Evolutionary conservation across 2,329 filamentous ascomycete species (phyloP).

Genomic region (Trichoderma simmonsii): DNA sequence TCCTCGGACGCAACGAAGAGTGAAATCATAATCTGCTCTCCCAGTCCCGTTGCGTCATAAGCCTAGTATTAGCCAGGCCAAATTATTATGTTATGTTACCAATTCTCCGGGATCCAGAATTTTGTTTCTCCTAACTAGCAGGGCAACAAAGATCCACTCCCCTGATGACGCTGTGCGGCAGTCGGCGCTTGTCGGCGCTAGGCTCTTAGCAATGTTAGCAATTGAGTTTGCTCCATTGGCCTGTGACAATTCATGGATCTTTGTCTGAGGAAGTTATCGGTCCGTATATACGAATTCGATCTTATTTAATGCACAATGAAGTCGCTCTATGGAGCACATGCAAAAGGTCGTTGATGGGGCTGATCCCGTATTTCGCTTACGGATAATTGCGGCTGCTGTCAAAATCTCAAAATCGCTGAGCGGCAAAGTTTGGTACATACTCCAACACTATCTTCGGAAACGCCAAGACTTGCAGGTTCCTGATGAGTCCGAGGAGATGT

Average conservation of each 20-base stretch:
- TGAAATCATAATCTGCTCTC: constrained; percentile 14
- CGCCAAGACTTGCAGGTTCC: not conserved
- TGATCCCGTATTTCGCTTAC: not conserved
- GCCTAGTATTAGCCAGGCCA: not conserved
- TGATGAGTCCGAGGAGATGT: not conserved
- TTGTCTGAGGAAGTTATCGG: not conserved
- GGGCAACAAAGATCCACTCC: constrained; percentile 5
- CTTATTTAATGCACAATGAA: not conserved
- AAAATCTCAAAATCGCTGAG: not conserved
- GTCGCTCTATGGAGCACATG: not conserved
- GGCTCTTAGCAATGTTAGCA: not conserved
- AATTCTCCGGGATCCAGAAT: not conserved
- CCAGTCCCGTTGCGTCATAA: not conserved
- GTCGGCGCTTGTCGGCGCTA: not conserved
- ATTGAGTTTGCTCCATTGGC: not conserved
- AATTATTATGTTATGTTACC: not conserved
- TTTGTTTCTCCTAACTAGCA: not conserved
- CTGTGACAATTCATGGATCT: not conserved
- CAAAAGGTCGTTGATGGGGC: not conserved
- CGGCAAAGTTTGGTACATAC: not conserved
- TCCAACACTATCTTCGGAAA: not conserved
- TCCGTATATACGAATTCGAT: not conserved
- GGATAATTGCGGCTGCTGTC: not conserved
- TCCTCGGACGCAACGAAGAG: not conserved
- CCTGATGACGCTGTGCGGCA: not conserved